Evolutionary conservation across 2,329 filamentous ascomycete genomes (phyloP), one percentile per base, ranked within the genome.

Genomic region (Dactylellina cionopaga): DNA sequence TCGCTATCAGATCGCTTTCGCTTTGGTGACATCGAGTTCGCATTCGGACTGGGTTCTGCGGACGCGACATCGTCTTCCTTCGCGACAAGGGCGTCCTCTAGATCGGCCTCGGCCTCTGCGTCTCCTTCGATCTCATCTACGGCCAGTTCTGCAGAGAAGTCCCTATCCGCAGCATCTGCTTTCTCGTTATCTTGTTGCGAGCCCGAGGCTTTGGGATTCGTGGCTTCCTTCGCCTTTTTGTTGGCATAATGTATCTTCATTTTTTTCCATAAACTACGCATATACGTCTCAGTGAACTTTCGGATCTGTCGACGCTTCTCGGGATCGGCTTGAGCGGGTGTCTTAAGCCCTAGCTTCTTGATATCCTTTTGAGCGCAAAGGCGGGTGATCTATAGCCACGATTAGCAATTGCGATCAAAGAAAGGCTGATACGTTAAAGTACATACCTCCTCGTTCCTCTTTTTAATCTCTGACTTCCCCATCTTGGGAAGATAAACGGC

Each of bases 221-320:
- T 54, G 24, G 44, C 68, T 25, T 33, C 43, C 35, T 35, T 65
- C 9, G 52, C 60, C 39, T 64, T 64, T 44, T 71, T 71, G 25
- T 58, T 51, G 5, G 59, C 59, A 17, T 72, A 65, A 31, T 72
- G 44, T 11, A 59, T 35, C 25, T 72, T 72, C 59, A 72, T 72
- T 31, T 72, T 72, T 59, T 72, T 72, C 59, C 59, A 72, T 29
- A 72, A 41, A 24, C 52, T 54, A 6, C 68, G 51, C 68, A 72
- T 72, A 31, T 54, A 72, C 5, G 22, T 51, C 10, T 72, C 51
- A 0, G 59, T 37, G 33, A 72, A 72, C 17, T 72, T 72, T 31
- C 59, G 52, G 46, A 72, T 72, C 31, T 72, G 68, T n/a, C 54
- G 54, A 13, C 47, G 24, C 27, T 72, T 72, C 29, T 72, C 68